Percentiles rank a stretch among this genome's conserved stretches.
Conservation (phyloP, 78 protist genomes). For the Dictyostelium discoideum region DNA sequence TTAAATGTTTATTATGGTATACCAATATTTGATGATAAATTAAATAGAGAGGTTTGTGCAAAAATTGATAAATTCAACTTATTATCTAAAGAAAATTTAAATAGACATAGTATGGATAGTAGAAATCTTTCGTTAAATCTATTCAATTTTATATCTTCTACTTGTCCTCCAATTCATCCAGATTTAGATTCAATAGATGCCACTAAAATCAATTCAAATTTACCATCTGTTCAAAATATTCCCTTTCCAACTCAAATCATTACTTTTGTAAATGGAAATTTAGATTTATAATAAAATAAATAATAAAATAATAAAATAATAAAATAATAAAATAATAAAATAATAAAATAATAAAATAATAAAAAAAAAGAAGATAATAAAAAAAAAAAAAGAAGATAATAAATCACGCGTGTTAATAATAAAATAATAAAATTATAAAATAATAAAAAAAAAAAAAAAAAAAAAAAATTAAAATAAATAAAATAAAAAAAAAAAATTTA, state of each 20-base stretch:
- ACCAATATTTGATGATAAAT: constrained; percentile 65
- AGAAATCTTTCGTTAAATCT: constrained; percentile 45
- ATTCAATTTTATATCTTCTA: constrained; percentile 57
- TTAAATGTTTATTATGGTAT: constrained; percentile 78
- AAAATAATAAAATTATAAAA: too few relatives aligned
- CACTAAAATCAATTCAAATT: constrained; percentile 18
- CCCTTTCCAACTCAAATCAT: constrained; percentile 75
- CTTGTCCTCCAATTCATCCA: constrained; percentile 68
- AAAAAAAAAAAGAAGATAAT: neutral
- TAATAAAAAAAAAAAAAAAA: too few relatives aligned
- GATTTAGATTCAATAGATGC: constrained; percentile 47
- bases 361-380: too few relatives aligned
- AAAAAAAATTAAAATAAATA: too few relatives aligned
- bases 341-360: too few relatives aligned
- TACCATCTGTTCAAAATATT: constrained; percentile 60
- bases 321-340: too few relatives aligned
- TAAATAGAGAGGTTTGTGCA: constrained; percentile 48
- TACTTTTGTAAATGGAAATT: constrained; percentile 42
- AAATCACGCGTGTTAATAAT: too few relatives aligned
- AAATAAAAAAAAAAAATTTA: too few relatives aligned
- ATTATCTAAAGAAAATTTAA: constrained; percentile 18
- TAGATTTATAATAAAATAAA: constrained; percentile 10
- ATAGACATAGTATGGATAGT: neutral
- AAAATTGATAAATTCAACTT: constrained; percentile 28
- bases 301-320: neutral